Evolutionary conservation across 306 rosid genomes (phyloP), one percentile per base, ranked within the genome.

Genomic region (Vigna unguiculata): DNA sequence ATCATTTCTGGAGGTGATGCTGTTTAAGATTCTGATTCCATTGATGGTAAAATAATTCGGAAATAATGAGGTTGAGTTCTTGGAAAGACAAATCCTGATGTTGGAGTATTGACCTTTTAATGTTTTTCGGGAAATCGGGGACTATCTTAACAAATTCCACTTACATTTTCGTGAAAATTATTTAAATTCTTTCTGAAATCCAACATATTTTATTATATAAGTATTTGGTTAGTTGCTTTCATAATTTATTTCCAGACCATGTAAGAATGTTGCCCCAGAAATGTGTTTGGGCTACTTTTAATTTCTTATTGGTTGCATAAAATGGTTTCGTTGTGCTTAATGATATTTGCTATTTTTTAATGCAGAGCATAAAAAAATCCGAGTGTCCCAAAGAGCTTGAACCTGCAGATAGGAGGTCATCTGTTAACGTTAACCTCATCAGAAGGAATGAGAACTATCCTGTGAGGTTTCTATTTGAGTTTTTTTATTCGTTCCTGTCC

Each of bases 371-470:
- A 66, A 87, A 85, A 79, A 95, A 84, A 62, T 95, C 99, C 8
- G 96, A 90, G 83, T 92, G 99, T 81, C 99, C 99, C 15, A 88
- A 80, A 85, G 99, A 95, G 86, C 91, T 95, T 63, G 99, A 95
- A 82, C 99, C 97, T 40, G 90, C 88, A 3, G 91, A 88, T 76
- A 89, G 89, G 86, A 86, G 85, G 84, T 79, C 96, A 59, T 72
- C 93, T 54, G 97, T 95, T 63, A 90, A 95, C 78, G 97, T 92
- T 65, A 92, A 92, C 83, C 89, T 95, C 82, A 91, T 86, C 61
- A 83, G 92, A 90, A 91, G 96, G 88, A 90, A 58, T 24, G 97
- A 95, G 83, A 84, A 89, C 63, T 91, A 68, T 77, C 97, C 90
- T 1, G 99, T 95, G 78, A 88, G 99, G 87, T 54, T 69, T 81